Percentiles rank a stretch among this genome's conserved stretches.
These are phyloP conservation scores for Epichloe sp. DNA, from an alignment of 2,329 filamentous ascomycete genomes.

Conservation along the genomic window DNA sequence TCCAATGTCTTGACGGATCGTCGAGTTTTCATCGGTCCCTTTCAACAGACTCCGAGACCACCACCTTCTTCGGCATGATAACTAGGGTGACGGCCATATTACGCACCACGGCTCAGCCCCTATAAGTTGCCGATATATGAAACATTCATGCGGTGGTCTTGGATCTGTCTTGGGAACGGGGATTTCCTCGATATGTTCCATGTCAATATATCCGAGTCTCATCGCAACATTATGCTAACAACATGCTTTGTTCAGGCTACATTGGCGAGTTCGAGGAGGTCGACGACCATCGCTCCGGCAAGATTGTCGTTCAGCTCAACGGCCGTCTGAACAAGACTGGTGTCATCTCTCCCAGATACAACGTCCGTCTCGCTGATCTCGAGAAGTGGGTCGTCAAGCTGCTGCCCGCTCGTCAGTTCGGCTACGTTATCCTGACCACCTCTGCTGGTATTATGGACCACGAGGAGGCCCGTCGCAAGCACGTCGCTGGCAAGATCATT, in stretches of 20 bases:
- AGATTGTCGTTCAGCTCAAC: constrained; percentile 99
- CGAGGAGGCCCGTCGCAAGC: constrained; percentile 98
- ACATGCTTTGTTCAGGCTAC: constrained; percentile 52
- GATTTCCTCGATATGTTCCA: constrained; percentile 8
- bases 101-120: constrained; percentile 79
- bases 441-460: constrained; percentile 99
- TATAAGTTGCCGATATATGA: constrained; percentile 99
- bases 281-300: constrained; percentile 98
- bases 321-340: constrained; percentile 97
- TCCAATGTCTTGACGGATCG: not conserved
- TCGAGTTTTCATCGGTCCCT: not conserved
- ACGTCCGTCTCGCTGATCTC: constrained; percentile 91
- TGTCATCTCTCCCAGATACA: constrained; percentile 99
- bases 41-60: constrained; percentile 9
- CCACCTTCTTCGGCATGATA: constrained; percentile 79
- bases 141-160: constrained; percentile 63
- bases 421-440: constrained; percentile 97
- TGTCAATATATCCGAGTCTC: constrained; percentile 67
- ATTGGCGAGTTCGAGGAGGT: constrained; percentile 99
- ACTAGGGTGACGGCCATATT: constrained; percentile 87
- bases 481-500: constrained; percentile 98
- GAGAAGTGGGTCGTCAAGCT: constrained; percentile 99
- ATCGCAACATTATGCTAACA: constrained; percentile 68
- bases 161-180: constrained; percentile 36
- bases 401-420: constrained; percentile 98